phyloP scores from a whole-genome alignment of 2,329 filamentous ascomycete species.

The Geosmithia putterillii region DNA sequence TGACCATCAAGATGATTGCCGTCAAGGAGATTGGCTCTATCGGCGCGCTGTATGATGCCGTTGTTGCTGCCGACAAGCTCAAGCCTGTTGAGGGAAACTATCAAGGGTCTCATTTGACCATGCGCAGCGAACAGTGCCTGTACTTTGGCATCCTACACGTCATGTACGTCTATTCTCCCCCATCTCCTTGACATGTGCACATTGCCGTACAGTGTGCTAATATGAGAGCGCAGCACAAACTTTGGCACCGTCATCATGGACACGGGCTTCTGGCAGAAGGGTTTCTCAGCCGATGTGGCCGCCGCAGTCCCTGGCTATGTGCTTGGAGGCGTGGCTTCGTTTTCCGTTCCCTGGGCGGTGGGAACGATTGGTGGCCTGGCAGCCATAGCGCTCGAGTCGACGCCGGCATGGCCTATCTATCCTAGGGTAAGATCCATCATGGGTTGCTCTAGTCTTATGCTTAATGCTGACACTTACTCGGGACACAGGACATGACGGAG shows the following conservation, averaged over 20 bases:
- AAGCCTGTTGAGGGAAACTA: slow-evolving; percentile 44
- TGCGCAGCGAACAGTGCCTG: slow-evolving; percentile 53
- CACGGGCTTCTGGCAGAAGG: slow-evolving; percentile 65
- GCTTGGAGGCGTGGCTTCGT: slow-evolving; percentile 39
- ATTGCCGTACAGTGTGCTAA: neutral
- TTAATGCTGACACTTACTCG: neutral
- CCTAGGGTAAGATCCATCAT: slow-evolving; percentile 19
- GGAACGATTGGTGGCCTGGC: slow-evolving; percentile 37
- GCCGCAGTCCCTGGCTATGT: slow-evolving; percentile 40
- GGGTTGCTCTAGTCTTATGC: neutral
- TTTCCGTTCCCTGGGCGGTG: slow-evolving; percentile 39
- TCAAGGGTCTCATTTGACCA: slow-evolving; percentile 62
- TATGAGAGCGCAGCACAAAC: slow-evolving; percentile 41
- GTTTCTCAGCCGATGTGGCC: slow-evolving; percentile 69
- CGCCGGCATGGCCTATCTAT: slow-evolving; percentile 38
- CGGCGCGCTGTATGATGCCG: slow-evolving; percentile 54
- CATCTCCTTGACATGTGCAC: neutral
- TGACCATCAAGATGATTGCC: slow-evolving; percentile 66
- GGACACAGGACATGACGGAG: slow-evolving; percentile 31
- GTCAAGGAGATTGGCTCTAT: slow-evolving; percentile 62
- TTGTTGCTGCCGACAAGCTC: slow-evolving; percentile 23
- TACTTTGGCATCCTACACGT: slow-evolving; percentile 80
- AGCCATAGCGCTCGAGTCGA: slow-evolving; percentile 32
- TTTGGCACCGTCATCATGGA: slow-evolving; percentile 53
- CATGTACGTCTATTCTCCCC: slow-evolving; percentile 30